A percentile compares a stretch with the other conserved stretches of the same genome.
phyloP scores from a whole-genome alignment of 1,139 yeast genomes.

The Protomyces macrosporus region DNA sequence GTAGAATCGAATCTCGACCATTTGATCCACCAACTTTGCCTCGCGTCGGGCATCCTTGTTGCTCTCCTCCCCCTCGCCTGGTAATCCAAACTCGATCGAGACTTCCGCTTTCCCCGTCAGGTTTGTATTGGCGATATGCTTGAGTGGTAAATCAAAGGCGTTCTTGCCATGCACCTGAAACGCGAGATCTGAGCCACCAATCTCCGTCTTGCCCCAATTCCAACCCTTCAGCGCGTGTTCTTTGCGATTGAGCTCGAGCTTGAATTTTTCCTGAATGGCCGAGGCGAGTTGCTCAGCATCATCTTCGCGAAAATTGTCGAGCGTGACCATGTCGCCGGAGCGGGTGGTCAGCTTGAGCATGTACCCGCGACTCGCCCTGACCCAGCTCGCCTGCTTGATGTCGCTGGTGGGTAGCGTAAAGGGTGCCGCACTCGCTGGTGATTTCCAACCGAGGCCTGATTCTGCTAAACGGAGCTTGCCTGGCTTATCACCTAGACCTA shows the following conservation, averaged over 20 bases:
- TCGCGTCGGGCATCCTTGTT: conserved; percentile 23
- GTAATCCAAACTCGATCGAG: conserved; percentile 64
- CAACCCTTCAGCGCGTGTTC: conserved; percentile 96
- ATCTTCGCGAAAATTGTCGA: conserved; percentile 85
- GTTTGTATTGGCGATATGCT: conserved; percentile 76
- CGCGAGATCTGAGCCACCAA: conserved; percentile 84
- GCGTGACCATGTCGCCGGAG: conserved; percentile 74
- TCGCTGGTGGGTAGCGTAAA: conserved; percentile 82
- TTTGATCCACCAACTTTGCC: conserved; percentile 52
- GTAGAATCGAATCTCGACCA: conserved; percentile 88
- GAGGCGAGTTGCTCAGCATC: conserved; percentile 76
- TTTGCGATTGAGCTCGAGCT: conserved; percentile 64
- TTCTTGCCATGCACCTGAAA: conserved; percentile 86
- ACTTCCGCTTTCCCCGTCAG: conserved; percentile 91
- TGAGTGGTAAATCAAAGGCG: conserved; percentile 82
- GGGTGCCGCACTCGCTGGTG: conserved; percentile 49
- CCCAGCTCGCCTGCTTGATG: conserved; percentile 76
- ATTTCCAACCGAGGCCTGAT: conserved; percentile 94
- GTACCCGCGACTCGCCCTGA: conserved; percentile 86
- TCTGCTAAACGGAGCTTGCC: conserved; percentile 95
- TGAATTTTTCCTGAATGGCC: conserved; percentile 74
- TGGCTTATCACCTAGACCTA: conserved; percentile 73
- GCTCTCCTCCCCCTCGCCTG: conserved; percentile 57
- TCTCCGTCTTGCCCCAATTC: conserved; percentile 96
- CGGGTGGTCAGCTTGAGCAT: conserved; percentile 86